phyloP scores from a whole-genome alignment of 768 basidiomycete species.

The Phallus indusiatus region DNA sequence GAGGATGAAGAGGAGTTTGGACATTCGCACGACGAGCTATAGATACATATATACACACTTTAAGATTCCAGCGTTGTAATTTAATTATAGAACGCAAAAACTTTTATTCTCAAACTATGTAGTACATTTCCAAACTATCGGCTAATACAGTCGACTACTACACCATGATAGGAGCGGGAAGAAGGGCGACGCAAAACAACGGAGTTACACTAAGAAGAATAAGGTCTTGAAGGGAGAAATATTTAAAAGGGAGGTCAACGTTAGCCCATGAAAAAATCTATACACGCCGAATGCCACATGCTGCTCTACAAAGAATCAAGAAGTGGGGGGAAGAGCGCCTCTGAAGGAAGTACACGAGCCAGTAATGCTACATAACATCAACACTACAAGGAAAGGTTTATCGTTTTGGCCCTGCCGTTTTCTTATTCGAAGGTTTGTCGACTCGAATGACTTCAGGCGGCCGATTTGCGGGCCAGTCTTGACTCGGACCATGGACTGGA shows the following conservation, averaged over 20 bases:
- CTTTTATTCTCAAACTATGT: neutral
- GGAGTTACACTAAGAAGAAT: neutral
- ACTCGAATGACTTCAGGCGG: conserved; percentile 1
- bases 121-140: neutral
- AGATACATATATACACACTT: no score
- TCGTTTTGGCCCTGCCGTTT: neutral
- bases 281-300: no score
- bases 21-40: conserved; percentile 48
- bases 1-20: conserved; percentile 37
- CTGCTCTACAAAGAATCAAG: no score
- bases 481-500: neutral
- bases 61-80: neutral
- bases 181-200: neutral
- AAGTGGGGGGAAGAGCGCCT: no score
- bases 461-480: neutral
- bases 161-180: neutral
- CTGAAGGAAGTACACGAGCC: no score
- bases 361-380: no score
- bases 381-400: no score
- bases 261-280: no score
- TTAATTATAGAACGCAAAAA: neutral
- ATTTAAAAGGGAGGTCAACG: no score
- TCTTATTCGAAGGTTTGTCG: conserved; percentile 1
- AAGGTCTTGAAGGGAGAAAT: no score
- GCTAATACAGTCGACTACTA: neutral